Evolutionary conservation across 2,329 filamentous ascomycete species (phyloP), one percentile per base, ranked within the genome.

Genomic region (Orbilia javanica): DNA sequence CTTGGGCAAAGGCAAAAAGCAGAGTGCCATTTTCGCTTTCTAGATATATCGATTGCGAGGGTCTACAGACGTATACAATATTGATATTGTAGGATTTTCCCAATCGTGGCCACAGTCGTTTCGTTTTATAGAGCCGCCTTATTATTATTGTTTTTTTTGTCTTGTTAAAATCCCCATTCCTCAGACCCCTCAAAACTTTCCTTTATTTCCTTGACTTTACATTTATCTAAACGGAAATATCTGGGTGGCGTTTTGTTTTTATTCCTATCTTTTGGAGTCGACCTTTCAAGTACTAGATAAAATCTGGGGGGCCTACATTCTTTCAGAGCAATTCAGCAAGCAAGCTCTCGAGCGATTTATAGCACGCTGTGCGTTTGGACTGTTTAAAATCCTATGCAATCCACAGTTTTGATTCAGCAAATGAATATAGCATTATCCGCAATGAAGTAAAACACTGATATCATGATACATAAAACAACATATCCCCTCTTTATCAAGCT

Each of bases 21-120:
- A 69, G 57, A 78, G 67, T 42, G 74, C 74, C 10, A 72, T 78
- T 10, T 78, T 78, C 34, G 74, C 74, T 18, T 78, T 78, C 25
- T 78, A 78, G 53, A 62, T 67, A n/a, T n/a, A 20, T 20, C 39
- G 7, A 25, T 22, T 25, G 20, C 4, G 13, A 18, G 36, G 10
- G 20, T 10, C 18, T 25, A 1, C 6, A 25, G 20, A 50, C n/a
- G 36, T 13, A 15, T 13, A 39, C 11, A n/a, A n/a, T n/a, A 3
- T 10, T 10, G 18, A 48, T 48, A 25, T 25, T 48, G 10, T n/a
- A n/a, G n/a, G 4, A 11, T 44, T 18, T 44, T 13, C n/a, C 15
- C n/a, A 1, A 15, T 18, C 18, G 39, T 5, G n/a, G 18, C 1
- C n/a, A n/a, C 15, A 18, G n/a, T 53, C 18, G 22, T 50, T 15